Evolutionary conservation across 2,329 filamentous ascomycete species (phyloP).

Genomic region (Furcasterigmium sp.): DNA sequence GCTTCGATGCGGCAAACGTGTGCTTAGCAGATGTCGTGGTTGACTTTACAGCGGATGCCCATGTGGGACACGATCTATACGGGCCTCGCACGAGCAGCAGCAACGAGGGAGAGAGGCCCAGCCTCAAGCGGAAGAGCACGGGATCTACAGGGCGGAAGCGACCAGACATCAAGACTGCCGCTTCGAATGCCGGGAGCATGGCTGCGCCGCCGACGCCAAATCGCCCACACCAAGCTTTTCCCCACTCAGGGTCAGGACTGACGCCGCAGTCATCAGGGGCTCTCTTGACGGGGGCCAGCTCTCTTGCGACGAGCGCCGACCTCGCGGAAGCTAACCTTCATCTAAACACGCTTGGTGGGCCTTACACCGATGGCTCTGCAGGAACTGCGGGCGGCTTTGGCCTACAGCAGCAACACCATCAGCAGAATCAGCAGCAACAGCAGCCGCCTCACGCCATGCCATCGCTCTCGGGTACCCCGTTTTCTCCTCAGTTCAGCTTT

Average conservation of each 20-base stretch:
- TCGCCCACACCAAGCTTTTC: conserved; percentile 32
- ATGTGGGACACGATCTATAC: conserved; percentile 42
- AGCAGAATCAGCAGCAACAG: conserved; percentile 5
- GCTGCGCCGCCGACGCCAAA: conserved; percentile 19
- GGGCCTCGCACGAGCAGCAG: conserved; percentile 28
- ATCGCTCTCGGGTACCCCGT: conserved; percentile 24
- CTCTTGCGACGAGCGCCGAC: conserved; percentile 28
- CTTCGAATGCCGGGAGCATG: conserved; percentile 25
- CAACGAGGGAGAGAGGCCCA: conserved; percentile 27
- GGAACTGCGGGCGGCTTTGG: conserved; percentile 32
- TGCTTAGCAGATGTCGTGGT: conserved; percentile 62
- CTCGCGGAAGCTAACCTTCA: conserved; percentile 20
- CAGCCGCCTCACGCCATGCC: conserved; percentile 19
- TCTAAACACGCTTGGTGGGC: conserved; percentile 23
- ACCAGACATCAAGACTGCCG: conserved; percentile 30
- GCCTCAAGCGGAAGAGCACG: conserved; percentile 45
- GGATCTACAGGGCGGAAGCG: conserved; percentile 30
- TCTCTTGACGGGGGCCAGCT: conserved; percentile 31
- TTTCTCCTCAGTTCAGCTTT: conserved; percentile 38
- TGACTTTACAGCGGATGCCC: conserved; percentile 55
- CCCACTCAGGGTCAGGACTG: conserved; percentile 5
- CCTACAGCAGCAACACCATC: conserved; percentile 18
- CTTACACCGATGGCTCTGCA: conserved; percentile 27
- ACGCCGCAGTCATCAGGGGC: conserved; percentile 30
- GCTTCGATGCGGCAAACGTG: conserved; percentile 70